Percentiles rank a stretch among this genome's conserved stretches.
Evolutionary conservation across 2,329 filamentous ascomycete genomes (phyloP).

Genomic region (Magnaporthiopsis incrustans): DNA sequence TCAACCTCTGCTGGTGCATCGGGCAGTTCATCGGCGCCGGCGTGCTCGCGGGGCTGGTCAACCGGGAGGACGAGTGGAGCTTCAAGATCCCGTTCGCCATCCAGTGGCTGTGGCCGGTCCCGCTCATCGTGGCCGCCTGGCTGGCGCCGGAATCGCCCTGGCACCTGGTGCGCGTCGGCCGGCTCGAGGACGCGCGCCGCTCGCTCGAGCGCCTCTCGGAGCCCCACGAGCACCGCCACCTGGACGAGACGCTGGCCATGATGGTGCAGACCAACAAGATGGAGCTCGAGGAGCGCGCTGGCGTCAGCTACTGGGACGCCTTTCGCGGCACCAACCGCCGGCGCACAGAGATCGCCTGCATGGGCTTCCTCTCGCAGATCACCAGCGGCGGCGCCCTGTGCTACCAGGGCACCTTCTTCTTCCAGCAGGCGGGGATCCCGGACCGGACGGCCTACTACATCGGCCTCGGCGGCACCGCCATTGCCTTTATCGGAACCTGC

Average conservation of each 20-base stretch:
- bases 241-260: slow-evolving; percentile 19
- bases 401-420: slow-evolving; percentile 38
- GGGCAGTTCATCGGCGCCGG: slow-evolving; percentile 17
- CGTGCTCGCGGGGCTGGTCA: slow-evolving; percentile 17
- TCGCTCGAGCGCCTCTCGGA: slow-evolving; percentile 24
- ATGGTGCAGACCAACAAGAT: slow-evolving; percentile 10
- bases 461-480: slow-evolving; percentile 31
- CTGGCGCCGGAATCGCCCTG: slow-evolving; percentile 19
- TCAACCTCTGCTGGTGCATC: slow-evolving; percentile 36
- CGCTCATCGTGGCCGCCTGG: slow-evolving; percentile 14
- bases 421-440: slow-evolving; percentile 34
- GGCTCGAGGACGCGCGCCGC: slow-evolving; percentile 23
- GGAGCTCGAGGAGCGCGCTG: slow-evolving; percentile 25
- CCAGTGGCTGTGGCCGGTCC: slow-evolving; percentile 23
- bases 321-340: slow-evolving; percentile 39
- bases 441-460: slow-evolving; percentile 30
- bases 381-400: slow-evolving; percentile 29
- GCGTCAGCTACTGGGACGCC: slow-evolving; percentile 34
- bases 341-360: slow-evolving; percentile 36
- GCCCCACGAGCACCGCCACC: slow-evolving; percentile 22
- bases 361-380: slow-evolving; percentile 33
- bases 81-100: slow-evolving; percentile 31
- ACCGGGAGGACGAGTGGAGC: slow-evolving; percentile 11
- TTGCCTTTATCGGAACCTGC: slow-evolving; percentile 34
- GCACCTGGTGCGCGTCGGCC: slow-evolving; percentile 10